These are phyloP conservation scores for Symbiodinium pilosum DNA, from an alignment of 73 alveolate genomes.

Conservation along the genomic window DNA sequence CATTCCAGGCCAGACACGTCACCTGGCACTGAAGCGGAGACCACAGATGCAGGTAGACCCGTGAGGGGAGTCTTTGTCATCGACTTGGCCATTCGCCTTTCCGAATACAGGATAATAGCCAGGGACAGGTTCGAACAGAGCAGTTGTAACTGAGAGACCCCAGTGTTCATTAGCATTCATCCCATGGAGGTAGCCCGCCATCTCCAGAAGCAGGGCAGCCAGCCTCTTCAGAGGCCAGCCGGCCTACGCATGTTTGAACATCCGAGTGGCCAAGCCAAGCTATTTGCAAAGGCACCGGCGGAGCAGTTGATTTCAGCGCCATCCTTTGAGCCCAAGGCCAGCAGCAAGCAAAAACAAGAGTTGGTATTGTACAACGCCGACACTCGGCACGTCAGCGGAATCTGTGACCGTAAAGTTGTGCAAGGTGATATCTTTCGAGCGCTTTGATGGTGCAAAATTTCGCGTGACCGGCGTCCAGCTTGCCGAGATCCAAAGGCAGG, in stretches of 20 bases:
- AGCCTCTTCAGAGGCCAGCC: no score
- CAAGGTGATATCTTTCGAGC: conserved; percentile 56
- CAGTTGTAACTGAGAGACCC: no score
- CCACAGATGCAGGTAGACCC: background rate
- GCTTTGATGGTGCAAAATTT: conserved; percentile 43
- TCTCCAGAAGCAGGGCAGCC: conserved; percentile 16
- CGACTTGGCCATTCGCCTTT: no score
- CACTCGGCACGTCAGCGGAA: background rate
- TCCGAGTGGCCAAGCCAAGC: background rate
- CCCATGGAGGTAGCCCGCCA: conserved; percentile 5
- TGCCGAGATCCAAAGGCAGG: background rate
- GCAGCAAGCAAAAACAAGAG: no score
- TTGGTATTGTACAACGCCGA: no score
- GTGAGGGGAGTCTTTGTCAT: no score
- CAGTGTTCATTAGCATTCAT: no score
- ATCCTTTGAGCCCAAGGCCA: background rate
- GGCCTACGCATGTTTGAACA: no score
- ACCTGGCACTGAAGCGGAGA: background rate
- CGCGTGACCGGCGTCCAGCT: background rate
- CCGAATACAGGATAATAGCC: no score
- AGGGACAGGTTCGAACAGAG: no score
- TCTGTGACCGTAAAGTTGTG: background rate
- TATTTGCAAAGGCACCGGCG: background rate
- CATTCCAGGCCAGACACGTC: background rate
- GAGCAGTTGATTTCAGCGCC: background rate